These are phyloP conservation scores for Tuctoria greenei DNA, from an alignment of 176 grass and related monocot species.

Conservation along the genomic window DNA sequence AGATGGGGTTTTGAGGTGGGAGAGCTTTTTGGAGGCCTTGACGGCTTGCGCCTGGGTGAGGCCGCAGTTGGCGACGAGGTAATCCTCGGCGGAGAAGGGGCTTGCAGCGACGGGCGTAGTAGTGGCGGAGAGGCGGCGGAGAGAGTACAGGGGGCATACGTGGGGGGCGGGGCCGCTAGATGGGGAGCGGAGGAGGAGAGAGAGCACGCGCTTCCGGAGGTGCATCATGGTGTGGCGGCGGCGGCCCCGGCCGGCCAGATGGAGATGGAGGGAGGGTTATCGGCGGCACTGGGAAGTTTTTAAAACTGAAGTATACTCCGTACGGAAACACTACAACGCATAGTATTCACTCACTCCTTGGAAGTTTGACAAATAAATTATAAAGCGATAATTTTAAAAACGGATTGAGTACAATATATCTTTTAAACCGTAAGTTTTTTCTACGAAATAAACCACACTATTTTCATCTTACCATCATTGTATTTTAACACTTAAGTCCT, in stretches of 20 bases:
- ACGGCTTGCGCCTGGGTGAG: slow-evolving; percentile 11
- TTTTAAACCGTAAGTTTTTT: no score
- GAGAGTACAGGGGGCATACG: not conserved
- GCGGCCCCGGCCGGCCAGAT: not conserved
- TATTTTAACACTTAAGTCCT: no score
- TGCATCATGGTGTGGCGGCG: not conserved
- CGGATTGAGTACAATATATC: no score
- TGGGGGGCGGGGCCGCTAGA: not conserved
- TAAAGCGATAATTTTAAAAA: no score
- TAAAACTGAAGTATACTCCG: no score
- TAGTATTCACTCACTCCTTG: no score
- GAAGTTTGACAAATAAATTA: no score
- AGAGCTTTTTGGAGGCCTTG: slow-evolving; percentile 15
- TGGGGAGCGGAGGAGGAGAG: not conserved
- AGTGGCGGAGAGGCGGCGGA: not conserved
- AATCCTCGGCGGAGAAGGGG: not conserved
- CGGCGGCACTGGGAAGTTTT: no score
- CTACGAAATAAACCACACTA: no score
- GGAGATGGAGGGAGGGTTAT: no score
- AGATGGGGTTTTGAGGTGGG: slow-evolving; percentile 20
- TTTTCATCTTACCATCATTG: no score
- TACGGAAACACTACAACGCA: no score
- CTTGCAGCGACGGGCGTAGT: not conserved
- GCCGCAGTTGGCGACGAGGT: slow-evolving; percentile 17
- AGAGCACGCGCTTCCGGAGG: not conserved